Conservation (phyloP, 257 asterid species). For the Nicotiana attenuata region DNA sequence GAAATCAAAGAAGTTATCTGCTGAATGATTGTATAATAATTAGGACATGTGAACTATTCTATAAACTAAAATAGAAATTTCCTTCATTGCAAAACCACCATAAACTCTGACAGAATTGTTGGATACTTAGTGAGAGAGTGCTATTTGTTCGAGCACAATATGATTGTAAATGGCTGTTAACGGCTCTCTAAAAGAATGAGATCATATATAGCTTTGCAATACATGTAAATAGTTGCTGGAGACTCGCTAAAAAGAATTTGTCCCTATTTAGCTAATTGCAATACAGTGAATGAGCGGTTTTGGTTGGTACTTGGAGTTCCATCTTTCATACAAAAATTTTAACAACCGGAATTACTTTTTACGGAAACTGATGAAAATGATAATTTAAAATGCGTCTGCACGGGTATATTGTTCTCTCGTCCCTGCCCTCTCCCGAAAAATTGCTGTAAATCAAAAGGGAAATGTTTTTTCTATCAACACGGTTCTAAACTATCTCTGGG, state of each 20-base stretch:
- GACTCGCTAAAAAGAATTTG: neutral
- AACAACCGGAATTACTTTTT: neutral
- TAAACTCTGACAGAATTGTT: neutral
- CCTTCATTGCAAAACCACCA: neutral
- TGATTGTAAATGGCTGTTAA: neutral
- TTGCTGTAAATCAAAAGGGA: neutral
- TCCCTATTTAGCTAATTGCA: neutral
- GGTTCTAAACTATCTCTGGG: neutral
- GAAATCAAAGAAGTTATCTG: neutral
- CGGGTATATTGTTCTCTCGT: neutral
- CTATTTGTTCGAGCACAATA: neutral
- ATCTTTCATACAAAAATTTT: neutral
- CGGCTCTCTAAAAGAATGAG: neutral
- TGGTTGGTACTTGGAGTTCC: neutral
- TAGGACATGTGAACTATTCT: neutral
- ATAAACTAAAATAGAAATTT: neutral
- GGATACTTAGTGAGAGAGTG: neutral
- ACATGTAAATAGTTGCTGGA: neutral
- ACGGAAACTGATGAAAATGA: neutral
- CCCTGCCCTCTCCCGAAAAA: neutral
- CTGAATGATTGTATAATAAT: neutral
- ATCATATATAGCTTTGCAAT: neutral
- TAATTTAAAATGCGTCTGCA: neutral
- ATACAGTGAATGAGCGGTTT: neutral
- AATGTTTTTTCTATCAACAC: neutral